These are phyloP conservation scores for Amanita pallidorosea DNA, from an alignment of 768 basidiomycete genomes.

Conservation along the genomic window DNA sequence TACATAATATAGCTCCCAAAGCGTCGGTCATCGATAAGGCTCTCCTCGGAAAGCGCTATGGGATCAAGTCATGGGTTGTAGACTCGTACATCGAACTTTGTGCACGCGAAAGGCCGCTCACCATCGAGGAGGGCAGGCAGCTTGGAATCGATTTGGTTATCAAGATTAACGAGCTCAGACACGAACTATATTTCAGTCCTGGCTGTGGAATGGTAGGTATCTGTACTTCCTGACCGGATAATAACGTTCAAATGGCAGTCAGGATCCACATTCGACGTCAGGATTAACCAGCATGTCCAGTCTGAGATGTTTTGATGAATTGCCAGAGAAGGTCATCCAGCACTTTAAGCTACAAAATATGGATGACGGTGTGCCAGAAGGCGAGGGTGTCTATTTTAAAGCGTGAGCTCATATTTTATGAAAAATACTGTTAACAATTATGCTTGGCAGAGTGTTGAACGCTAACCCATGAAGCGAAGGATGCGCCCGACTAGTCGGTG, in stretches of 20 bases:
- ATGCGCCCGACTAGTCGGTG: no score
- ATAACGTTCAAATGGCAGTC: neutral
- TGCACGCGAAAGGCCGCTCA: constrained; percentile 14
- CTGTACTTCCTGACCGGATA: neutral
- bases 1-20: constrained; percentile 16
- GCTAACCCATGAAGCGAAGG: neutral
- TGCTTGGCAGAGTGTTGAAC: neutral
- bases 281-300: neutral
- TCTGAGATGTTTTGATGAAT: neutral
- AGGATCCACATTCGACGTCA: neutral
- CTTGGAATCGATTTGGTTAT: constrained; percentile 21
- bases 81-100: constrained; percentile 26
- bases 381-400: constrained; percentile 4
- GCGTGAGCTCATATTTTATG: neutral
- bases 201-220: constrained; percentile 2
- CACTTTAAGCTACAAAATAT: constrained; percentile 1
- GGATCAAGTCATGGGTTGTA: constrained; percentile 22
- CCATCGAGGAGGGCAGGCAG: constrained; percentile 17
- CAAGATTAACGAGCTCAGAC: constrained; percentile 20
- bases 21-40: constrained; percentile 22
- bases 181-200: constrained; percentile 12
- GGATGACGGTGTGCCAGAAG: constrained; percentile 5
- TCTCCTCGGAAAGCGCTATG: constrained; percentile 17
- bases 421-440: neutral
- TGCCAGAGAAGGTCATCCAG: constrained; percentile 1